These are phyloP conservation scores for Eimeria necatrix DNA, from an alignment of 169 alveolate species.

Conservation along the genomic window DNA sequence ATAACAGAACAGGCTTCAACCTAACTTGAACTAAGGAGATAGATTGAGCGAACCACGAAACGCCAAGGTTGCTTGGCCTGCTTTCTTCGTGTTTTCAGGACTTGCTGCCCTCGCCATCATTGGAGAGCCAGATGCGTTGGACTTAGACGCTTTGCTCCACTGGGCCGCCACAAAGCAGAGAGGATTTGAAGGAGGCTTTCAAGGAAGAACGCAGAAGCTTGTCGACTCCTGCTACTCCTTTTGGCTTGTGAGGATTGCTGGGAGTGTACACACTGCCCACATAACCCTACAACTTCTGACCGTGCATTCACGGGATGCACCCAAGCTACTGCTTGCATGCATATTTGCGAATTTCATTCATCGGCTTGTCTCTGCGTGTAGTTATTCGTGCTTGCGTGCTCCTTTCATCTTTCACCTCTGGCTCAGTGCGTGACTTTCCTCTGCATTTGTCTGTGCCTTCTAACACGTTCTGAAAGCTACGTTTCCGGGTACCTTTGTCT, in stretches of 20 bases:
- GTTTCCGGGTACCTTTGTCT: slow-evolving; percentile 62
- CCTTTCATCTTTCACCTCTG: no score
- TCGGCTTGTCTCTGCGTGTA: no score
- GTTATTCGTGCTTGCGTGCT: no score
- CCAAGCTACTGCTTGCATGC: no score
- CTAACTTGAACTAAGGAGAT: no score
- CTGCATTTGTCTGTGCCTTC: background rate
- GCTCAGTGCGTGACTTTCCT: background rate
- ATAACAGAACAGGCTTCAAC: no score
- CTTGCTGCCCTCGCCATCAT: slow-evolving; percentile 73
- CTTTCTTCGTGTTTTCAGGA: slow-evolving; percentile 16
- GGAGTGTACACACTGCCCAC: background rate
- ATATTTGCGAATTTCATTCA: no score
- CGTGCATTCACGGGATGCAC: no score
- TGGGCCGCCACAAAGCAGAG: slow-evolving; percentile 94
- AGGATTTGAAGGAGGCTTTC: slow-evolving; percentile 92
- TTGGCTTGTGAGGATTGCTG: slow-evolving; percentile 91
- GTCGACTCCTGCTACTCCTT: slow-evolving; percentile 97
- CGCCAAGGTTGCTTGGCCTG: background rate
- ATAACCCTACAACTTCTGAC: no score
- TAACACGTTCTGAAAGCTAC: slow-evolving; percentile 25
- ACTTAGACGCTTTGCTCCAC: slow-evolving; percentile 81
- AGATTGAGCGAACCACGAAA: no score
- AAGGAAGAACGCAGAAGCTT: slow-evolving; percentile 96
- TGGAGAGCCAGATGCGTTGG: slow-evolving; percentile 49